A percentile compares a stretch with the other conserved stretches of the same genome.
phyloP scores from a whole-genome alignment of 2,329 filamentous ascomycete genomes.

The Phaeosphaeriaceae sp. region DNA sequence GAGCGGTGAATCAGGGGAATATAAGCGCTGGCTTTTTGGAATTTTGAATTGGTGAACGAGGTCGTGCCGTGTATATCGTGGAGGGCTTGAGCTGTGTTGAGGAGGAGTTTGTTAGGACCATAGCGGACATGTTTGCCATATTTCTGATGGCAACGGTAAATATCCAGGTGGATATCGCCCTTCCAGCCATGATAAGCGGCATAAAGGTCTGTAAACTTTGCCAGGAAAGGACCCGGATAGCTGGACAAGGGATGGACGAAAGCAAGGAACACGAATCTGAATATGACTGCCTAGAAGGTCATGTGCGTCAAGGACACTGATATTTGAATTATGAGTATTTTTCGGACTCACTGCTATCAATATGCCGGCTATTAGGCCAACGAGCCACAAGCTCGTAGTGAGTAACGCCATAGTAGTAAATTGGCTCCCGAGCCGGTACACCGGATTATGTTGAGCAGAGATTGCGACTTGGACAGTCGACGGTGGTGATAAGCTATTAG shows the following conservation, averaged over 20 bases:
- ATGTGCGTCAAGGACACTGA: too few relatives aligned
- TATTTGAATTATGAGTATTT: too few relatives aligned
- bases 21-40: slow-evolving; percentile 10
- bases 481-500: too few relatives aligned
- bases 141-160: slow-evolving; percentile 12
- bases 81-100: slow-evolving; percentile 5
- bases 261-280: slow-evolving; percentile 10
- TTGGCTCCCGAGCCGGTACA: too few relatives aligned
- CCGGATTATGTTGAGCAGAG: too few relatives aligned
- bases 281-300: neutral
- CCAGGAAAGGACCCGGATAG: slow-evolving; percentile 21
- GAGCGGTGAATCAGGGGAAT: slow-evolving; percentile 18
- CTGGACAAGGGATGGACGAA: slow-evolving; percentile 17
- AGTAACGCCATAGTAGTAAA: too few relatives aligned
- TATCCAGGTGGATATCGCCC: slow-evolving; percentile 16
- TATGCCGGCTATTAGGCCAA: too few relatives aligned
- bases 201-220: slow-evolving; percentile 13
- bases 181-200: slow-evolving; percentile 15
- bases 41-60: neutral
- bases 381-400: too few relatives aligned
- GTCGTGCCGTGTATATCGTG: neutral
- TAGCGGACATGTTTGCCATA: slow-evolving; percentile 15
- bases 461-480: too few relatives aligned
- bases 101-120: slow-evolving; percentile 2
- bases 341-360: too few relatives aligned